These are phyloP conservation scores for Scedosporium apiospermum DNA, from an alignment of 2,329 filamentous ascomycete genomes.

Conservation along the genomic window DNA sequence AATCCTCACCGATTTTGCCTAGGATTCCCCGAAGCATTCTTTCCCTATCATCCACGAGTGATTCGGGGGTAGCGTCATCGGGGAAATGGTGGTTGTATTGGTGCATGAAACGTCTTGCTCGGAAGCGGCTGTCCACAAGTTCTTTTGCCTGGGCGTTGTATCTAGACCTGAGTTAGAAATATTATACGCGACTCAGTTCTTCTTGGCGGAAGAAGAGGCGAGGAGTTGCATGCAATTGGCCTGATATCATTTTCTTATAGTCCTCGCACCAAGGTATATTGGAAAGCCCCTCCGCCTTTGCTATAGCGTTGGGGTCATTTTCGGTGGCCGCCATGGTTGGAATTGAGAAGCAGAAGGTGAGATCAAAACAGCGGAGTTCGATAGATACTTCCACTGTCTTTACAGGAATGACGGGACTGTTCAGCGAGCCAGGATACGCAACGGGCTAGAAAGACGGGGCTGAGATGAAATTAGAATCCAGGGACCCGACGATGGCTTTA, in stretches of 20 bases:
- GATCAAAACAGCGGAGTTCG: background rate
- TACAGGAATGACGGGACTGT: background rate
- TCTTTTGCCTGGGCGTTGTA: slow-evolving; percentile 41
- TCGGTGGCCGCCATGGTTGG: slow-evolving; percentile 16
- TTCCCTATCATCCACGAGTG: slow-evolving; percentile 28
- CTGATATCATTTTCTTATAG: slow-evolving; percentile 56
- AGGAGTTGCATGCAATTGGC: slow-evolving; percentile 39
- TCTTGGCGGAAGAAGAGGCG: background rate
- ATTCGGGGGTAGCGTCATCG: slow-evolving; percentile 30
- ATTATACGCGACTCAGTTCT: background rate
- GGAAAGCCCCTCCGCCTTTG: slow-evolving; percentile 34
- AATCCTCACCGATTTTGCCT: slow-evolving; percentile 37
- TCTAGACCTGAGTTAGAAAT: slow-evolving; percentile 18
- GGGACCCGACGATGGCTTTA: background rate
- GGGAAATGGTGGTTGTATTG: slow-evolving; percentile 51
- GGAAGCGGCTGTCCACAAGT: slow-evolving; percentile 40
- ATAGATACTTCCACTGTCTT: background rate
- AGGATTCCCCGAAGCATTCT: slow-evolving; percentile 39
- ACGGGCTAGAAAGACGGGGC: background rate
- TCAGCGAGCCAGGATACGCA: too few relatives aligned
- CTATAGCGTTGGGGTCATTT: slow-evolving; percentile 32
- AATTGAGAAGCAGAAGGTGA: background rate
- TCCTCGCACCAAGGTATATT: slow-evolving; percentile 49
- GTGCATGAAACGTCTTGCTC: slow-evolving; percentile 44
- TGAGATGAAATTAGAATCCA: background rate